Base-by-base conservation (phyloP, 208 protist species). In the Chromosphaera perkinsii region DNA sequence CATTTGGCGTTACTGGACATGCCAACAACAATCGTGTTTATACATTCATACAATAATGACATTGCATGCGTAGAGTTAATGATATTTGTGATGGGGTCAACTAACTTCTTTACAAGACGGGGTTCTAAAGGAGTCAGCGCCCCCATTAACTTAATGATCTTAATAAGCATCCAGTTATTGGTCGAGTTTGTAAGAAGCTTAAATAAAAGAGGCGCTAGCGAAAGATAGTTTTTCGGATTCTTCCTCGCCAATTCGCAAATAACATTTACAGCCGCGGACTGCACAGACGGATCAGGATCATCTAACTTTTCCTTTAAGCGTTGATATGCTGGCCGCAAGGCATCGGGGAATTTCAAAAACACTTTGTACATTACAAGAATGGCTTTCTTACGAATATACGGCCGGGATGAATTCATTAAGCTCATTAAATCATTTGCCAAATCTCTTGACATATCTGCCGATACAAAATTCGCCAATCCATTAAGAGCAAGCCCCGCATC, bases 111-210 rank as follows among this genome's bases (percentile, higher is more conserved):
- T 7, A 86, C 89, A 0, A 98, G 80, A 10, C 95, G 79, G n/a
- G 92, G 92, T 78, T 98, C 94, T 1, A 94, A 70, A 37, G 93
- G 92, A 3, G 86, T 83, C 35, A 98, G 88, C 36, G 93, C 86
- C 20, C 64, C 31, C 9, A 84, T 42, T 35, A 98, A 85, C 80
- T 98, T 98, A 7, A 98, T 85, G 67, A 98, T 91, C 63, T 98
- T 98, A 72, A 98, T 98, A 12, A 97, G 76, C 60, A 94, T 97
- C 95, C 95, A 98, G 84, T 97, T 98, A 84, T 95, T 97, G 14
- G 37, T 88, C 82, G 47, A 91, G 12, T 69, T 85, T 1, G 80
- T 91, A 12, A 98, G 84, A 4, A 98, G 78, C 12, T 93, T 91
- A 77, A 93, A 98, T 51, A 98, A 91, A 20, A 86, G 79, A 2